These are phyloP conservation scores for Hericium rajendrae DNA, from an alignment of 768 basidiomycete genomes.

Conservation along the genomic window DNA sequence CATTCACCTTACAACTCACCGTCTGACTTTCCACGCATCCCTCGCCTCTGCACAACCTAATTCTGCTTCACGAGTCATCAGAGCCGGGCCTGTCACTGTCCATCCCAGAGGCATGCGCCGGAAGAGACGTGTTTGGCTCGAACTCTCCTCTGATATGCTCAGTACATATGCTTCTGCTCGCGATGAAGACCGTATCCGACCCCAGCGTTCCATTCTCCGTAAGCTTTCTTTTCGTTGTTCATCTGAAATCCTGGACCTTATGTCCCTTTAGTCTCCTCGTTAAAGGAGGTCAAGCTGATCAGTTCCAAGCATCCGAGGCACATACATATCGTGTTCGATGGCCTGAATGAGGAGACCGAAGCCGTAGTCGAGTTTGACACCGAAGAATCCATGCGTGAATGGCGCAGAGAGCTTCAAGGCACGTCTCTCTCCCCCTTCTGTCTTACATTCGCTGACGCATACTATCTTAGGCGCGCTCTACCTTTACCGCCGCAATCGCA, in stretches of 20 bases:
- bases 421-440: slow-evolving; percentile 1
- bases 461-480: slow-evolving; percentile 31
- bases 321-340: slow-evolving; percentile 29
- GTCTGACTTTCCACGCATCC: slow-evolving; percentile 56
- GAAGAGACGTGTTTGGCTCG: slow-evolving; percentile 49
- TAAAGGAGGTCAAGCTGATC: slow-evolving; percentile 33
- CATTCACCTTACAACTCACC: slow-evolving; percentile 56
- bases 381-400: slow-evolving; percentile 39
- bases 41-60: slow-evolving; percentile 37
- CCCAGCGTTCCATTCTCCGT: slow-evolving; percentile 44
- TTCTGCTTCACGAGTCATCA: slow-evolving; percentile 29
- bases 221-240: slow-evolving; percentile 15
- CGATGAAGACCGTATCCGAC: slow-evolving; percentile 45
- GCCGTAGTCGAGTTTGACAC: slow-evolving; percentile 46
- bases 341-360: slow-evolving; percentile 16
- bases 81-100: slow-evolving; percentile 39
- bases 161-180: slow-evolving; percentile 46
- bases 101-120: slow-evolving; percentile 35
- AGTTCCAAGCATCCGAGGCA: slow-evolving; percentile 36
- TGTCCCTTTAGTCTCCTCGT: slow-evolving; percentile 34
- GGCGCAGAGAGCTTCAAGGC: slow-evolving; percentile 41
- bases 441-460: background rate
- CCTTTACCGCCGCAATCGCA: slow-evolving; percentile 34
- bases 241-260: background rate
- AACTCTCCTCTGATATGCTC: slow-evolving; percentile 51